phyloP scores from a whole-genome alignment of 768 basidiomycete genomes.

The Paxillus ammoniavirescens region DNA sequence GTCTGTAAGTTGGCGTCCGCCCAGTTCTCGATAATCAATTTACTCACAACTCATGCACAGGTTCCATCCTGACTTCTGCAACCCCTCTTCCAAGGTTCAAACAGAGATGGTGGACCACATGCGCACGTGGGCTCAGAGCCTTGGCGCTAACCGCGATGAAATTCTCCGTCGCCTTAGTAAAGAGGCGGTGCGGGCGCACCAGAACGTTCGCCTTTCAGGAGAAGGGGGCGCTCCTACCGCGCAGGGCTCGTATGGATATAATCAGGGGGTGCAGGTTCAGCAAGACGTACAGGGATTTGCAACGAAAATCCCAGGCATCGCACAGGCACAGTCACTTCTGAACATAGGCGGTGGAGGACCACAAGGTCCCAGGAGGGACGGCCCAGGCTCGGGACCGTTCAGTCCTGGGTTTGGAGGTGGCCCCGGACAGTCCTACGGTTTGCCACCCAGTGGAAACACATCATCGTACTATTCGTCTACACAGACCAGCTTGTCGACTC shows the following conservation, averaged over 20 bases:
- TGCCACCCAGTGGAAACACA: not conserved
- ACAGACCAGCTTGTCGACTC: not conserved
- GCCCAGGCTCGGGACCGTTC: not conserved
- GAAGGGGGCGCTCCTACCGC: conserved; percentile 47
- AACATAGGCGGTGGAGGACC: conserved; percentile 22
- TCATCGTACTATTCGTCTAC: not conserved
- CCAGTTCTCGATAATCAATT: conserved; percentile 40
- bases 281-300: conserved; percentile 45
- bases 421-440: no score
- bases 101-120: conserved; percentile 73
- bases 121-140: conserved; percentile 55
- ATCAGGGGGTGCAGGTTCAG: conserved; percentile 49
- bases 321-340: conserved; percentile 42
- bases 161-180: conserved; percentile 60
- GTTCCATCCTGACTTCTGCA: conserved; percentile 85
- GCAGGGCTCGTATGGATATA: conserved; percentile 48
- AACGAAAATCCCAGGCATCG: conserved; percentile 45
- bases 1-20: conserved; percentile 56
- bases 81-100: conserved; percentile 61
- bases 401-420: not conserved
- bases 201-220: conserved; percentile 61
- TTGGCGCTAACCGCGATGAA: conserved; percentile 46
- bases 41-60: conserved; percentile 33
- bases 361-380: conserved; percentile 11
- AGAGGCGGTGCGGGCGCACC: conserved; percentile 65